These are phyloP conservation scores for Xylaria digitata DNA, from an alignment of 2,329 filamentous ascomycete species.

Conservation along the genomic window DNA sequence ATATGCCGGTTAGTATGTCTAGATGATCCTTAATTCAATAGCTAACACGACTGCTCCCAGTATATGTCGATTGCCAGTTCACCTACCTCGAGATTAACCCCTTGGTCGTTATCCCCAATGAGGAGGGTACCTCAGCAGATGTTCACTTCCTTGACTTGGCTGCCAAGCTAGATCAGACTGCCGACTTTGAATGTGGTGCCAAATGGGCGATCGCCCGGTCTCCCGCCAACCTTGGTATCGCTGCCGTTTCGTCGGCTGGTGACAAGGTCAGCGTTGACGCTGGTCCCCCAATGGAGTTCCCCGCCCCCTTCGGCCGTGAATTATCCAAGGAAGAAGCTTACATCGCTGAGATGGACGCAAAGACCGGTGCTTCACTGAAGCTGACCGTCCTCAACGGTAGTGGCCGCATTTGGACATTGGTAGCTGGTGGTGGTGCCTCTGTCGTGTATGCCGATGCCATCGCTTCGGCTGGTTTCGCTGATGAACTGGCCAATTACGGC, in stretches of 20 bases:
- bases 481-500: conserved; percentile 98
- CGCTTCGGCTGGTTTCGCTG: conserved; percentile 92
- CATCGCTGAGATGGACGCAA: conserved; percentile 98
- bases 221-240: conserved; percentile 86
- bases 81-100: conserved; percentile 99
- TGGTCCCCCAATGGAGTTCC: conserved; percentile 98
- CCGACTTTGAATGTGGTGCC: conserved; percentile 98
- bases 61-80: conserved; percentile 99
- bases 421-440: conserved; percentile 98
- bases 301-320: conserved; percentile 97
- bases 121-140: conserved; percentile 87
- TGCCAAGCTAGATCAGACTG: conserved; percentile 98
- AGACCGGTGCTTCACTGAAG: conserved; percentile 99
- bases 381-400: conserved; percentile 92
- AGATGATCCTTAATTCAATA: background rate
- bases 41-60: conserved; percentile 51
- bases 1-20: conserved; percentile 69
- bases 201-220: conserved; percentile 98
- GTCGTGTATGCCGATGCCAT: conserved; percentile 99
- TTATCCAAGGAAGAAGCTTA: conserved; percentile 99
- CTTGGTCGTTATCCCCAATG: conserved; percentile 96
- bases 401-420: conserved; percentile 97
- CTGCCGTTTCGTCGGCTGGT: conserved; percentile 71
- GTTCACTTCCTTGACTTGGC: conserved; percentile 99
- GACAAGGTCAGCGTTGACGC: conserved; percentile 92